A percentile compares a stretch with the other conserved stretches of the same genome.
phyloP scores from a whole-genome alignment of 2,329 filamentous ascomycete species.

The Xylaria sp. region DNA sequence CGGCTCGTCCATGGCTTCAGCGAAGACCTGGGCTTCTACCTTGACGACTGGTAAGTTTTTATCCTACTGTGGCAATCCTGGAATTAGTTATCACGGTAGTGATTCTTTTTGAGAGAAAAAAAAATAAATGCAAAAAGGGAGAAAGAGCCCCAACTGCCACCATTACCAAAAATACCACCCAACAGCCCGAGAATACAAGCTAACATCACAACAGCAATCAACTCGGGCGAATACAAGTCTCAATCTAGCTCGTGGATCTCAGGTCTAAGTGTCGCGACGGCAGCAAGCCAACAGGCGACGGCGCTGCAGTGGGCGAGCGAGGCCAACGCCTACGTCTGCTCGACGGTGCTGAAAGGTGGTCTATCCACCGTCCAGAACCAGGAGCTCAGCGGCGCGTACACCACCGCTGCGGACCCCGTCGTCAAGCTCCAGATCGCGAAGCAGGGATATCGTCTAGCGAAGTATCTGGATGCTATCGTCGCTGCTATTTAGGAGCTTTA shows the following conservation, averaged over 20 bases:
- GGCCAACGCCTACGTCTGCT: slow-evolving; percentile 56
- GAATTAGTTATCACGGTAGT: background rate
- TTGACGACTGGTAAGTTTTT: slow-evolving; percentile 48
- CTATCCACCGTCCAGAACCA: slow-evolving; percentile 51
- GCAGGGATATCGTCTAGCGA: slow-evolving; percentile 54
- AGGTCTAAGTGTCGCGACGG: slow-evolving; percentile 49
- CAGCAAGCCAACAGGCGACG: slow-evolving; percentile 43
- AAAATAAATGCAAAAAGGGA: background rate
- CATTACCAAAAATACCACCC: background rate
- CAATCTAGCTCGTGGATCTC: slow-evolving; percentile 51
- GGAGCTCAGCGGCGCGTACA: slow-evolving; percentile 55
- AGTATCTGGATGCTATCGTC: slow-evolving; percentile 50
- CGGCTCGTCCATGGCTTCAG: slow-evolving; percentile 50
- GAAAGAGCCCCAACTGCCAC: background rate
- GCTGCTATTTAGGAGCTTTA: slow-evolving; percentile 35
- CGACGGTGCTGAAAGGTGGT: slow-evolving; percentile 55
- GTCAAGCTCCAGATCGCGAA: slow-evolving; percentile 58
- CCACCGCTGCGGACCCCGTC: slow-evolving; percentile 52
- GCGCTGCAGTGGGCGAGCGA: slow-evolving; percentile 55
- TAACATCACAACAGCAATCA: slow-evolving; percentile 46
- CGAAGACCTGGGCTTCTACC: slow-evolving; percentile 53
- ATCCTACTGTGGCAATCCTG: too few relatives aligned
- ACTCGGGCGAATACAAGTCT: slow-evolving; percentile 52
- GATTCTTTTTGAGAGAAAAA: background rate
- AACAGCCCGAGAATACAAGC: background rate